These are phyloP conservation scores for Gossypium rotundifolium DNA, from an alignment of 345 rosid genomes.

Conservation along the genomic window DNA sequence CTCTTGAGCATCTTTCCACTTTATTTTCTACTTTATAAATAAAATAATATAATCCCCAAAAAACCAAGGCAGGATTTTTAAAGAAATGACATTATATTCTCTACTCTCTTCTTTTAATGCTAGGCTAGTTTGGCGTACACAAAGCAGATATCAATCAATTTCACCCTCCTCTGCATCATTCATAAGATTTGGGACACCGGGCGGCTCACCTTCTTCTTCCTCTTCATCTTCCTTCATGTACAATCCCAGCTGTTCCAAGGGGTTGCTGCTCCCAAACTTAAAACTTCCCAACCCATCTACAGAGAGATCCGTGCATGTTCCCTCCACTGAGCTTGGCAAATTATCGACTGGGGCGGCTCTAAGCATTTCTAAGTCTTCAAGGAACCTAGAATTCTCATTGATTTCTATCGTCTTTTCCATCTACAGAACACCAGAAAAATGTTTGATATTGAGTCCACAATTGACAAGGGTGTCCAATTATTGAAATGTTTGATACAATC, in stretches of 20 bases:
- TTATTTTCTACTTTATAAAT: no score
- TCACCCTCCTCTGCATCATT: constrained; percentile 84
- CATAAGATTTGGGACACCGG: constrained; percentile 14
- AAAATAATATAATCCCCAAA: neutral
- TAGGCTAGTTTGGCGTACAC: neutral
- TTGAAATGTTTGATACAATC: neutral
- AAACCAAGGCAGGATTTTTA: neutral
- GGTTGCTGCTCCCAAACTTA: constrained; percentile 69
- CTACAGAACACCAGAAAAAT: constrained; percentile 32
- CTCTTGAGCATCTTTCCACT: no score
- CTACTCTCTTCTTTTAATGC: neutral
- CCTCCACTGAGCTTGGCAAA: constrained; percentile 55
- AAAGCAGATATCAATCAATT: constrained; percentile 20
- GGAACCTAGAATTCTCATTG: constrained; percentile 77
- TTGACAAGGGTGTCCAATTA: neutral
- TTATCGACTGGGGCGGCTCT: constrained; percentile 58
- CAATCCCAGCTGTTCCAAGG: constrained; percentile 86
- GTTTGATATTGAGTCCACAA: neutral
- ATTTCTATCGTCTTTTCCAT: constrained; percentile 97
- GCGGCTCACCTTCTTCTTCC: constrained; percentile 54
- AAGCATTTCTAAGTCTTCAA: constrained; percentile 87
- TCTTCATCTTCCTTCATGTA: constrained; percentile 84
- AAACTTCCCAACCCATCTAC: constrained; percentile 59
- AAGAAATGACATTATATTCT: neutral
- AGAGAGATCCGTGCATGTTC: constrained; percentile 51